Percentiles rank a stretch among this genome's conserved stretches.
These are phyloP conservation scores for Apophysomyces variabilis DNA, from an alignment of 371 early-diverging fungal species.

Conservation along the genomic window DNA sequence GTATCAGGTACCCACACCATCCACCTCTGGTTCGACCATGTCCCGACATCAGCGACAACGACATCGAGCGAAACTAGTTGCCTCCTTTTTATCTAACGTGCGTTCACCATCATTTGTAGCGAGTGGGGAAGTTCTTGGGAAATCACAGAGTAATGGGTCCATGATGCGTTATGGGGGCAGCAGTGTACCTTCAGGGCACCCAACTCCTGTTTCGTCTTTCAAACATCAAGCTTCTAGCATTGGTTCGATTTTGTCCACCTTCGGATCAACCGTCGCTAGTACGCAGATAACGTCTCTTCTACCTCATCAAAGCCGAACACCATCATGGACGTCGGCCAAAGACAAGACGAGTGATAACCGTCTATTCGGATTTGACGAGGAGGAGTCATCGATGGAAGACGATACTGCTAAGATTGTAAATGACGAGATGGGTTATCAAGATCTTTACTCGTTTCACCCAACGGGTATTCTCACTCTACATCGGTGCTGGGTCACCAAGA, in stretches of 20 bases:
- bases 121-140: not conserved
- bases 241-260: slow-evolving; percentile 39
- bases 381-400: slow-evolving; percentile 34
- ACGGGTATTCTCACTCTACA: slow-evolving; percentile 60
- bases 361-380: slow-evolving; percentile 60
- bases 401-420: slow-evolving; percentile 40
- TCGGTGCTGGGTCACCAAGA: slow-evolving; percentile 64
- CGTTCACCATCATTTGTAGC: slow-evolving; percentile 23
- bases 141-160: not conserved
- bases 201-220: slow-evolving; percentile 18
- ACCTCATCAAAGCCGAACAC: slow-evolving; percentile 21
- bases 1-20: not conserved
- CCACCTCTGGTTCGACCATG: slow-evolving; percentile 1
- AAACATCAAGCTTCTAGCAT: slow-evolving; percentile 45
- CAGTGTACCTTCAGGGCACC: slow-evolving; percentile 10
- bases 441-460: slow-evolving; percentile 65
- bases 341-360: slow-evolving; percentile 40
- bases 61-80: slow-evolving; percentile 36
- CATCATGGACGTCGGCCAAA: slow-evolving; percentile 31
- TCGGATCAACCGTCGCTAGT: slow-evolving; percentile 34
- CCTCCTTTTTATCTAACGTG: slow-evolving; percentile 40
- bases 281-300: slow-evolving; percentile 24
- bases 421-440: slow-evolving; percentile 58
- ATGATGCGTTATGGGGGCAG: not conserved
- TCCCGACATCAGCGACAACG: not conserved